phyloP scores from a whole-genome alignment of 208 protist genomes.

The Crithidia bombi region DNA sequence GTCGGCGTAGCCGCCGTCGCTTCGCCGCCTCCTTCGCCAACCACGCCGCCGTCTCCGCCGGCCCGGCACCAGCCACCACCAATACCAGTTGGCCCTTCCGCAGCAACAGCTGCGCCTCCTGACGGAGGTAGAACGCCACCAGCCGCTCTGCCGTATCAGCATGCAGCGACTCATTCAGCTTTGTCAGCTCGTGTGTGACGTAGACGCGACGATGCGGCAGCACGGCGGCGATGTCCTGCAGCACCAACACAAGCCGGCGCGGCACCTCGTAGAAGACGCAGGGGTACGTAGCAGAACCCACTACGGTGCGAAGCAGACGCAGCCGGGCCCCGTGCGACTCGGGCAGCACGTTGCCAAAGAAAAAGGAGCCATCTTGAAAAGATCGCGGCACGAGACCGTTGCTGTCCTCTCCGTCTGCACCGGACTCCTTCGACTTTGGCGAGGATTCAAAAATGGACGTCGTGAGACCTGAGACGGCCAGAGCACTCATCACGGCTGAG shows the following conservation, averaged over 20 bases:
- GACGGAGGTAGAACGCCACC: conserved; percentile 71
- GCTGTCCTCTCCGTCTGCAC: not conserved
- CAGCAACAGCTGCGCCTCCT: conserved; percentile 71
- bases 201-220: conserved; percentile 75
- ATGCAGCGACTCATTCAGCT: conserved; percentile 91
- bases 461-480: conserved; percentile 78
- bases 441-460: conserved; percentile 52
- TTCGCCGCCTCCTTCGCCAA: conserved; percentile 58
- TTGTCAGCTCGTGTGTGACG: conserved; percentile 90
- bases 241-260: conserved; percentile 71
- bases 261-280: conserved; percentile 92
- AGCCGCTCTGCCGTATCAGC: conserved; percentile 78
- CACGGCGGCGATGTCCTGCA: conserved; percentile 84
- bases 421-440: not conserved
- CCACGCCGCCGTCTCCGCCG: conserved; percentile 66
- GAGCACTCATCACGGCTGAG: conserved; percentile 77
- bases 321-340: conserved; percentile 67
- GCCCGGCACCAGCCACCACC: conserved; percentile 73
- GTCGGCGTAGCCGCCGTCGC: conserved; percentile 58
- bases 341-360: conserved; percentile 87
- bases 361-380: conserved; percentile 81
- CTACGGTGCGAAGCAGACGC: conserved; percentile 63
- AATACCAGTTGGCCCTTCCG: conserved; percentile 85
- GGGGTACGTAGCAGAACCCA: conserved; percentile 63
- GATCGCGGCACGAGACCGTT: conserved; percentile 17